phyloP scores from a whole-genome alignment of 2,329 filamentous ascomycete genomes.

The Berkeleyomyces rouxiae region DNA sequence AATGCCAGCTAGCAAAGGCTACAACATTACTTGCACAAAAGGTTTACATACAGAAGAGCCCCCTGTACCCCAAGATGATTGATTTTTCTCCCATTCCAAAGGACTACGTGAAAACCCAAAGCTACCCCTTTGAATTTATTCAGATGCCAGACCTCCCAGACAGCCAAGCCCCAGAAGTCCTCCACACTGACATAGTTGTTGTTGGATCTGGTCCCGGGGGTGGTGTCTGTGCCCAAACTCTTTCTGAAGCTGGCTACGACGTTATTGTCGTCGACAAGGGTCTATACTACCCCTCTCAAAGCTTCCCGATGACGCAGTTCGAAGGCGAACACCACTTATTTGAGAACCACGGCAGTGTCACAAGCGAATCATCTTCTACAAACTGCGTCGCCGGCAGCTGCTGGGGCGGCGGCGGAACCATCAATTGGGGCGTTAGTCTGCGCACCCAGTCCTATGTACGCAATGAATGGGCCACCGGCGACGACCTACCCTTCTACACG shows the following conservation, averaged over 20 bases:
- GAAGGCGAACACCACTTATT: slow-evolving; percentile 48
- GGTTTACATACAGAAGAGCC: slow-evolving; percentile 37
- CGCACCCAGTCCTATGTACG: slow-evolving; percentile 60
- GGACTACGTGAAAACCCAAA: slow-evolving; percentile 32
- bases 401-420: slow-evolving; percentile 73
- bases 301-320: slow-evolving; percentile 57
- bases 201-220: slow-evolving; percentile 80
- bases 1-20: slow-evolving; percentile 39
- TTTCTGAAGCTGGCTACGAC: slow-evolving; percentile 57
- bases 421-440: slow-evolving; percentile 64
- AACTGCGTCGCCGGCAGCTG: slow-evolving; percentile 50
- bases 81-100: slow-evolving; percentile 40
- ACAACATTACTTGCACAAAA: slow-evolving; percentile 38
- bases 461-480: slow-evolving; percentile 56
- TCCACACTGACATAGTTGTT: slow-evolving; percentile 51
- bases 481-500: slow-evolving; percentile 56
- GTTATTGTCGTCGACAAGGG: slow-evolving; percentile 74
- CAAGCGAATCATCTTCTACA: slow-evolving; percentile 40
- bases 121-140: slow-evolving; percentile 43
- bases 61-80: slow-evolving; percentile 35
- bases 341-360: slow-evolving; percentile 44
- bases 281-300: slow-evolving; percentile 55
- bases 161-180: background rate
- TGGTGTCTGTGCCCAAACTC: slow-evolving; percentile 61
- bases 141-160: slow-evolving; percentile 29